Percentiles rank a stretch among this genome's conserved stretches.
These are phyloP conservation scores for Cercospora sp. DNA, from an alignment of 2,329 filamentous ascomycete species.

Conservation along the genomic window DNA sequence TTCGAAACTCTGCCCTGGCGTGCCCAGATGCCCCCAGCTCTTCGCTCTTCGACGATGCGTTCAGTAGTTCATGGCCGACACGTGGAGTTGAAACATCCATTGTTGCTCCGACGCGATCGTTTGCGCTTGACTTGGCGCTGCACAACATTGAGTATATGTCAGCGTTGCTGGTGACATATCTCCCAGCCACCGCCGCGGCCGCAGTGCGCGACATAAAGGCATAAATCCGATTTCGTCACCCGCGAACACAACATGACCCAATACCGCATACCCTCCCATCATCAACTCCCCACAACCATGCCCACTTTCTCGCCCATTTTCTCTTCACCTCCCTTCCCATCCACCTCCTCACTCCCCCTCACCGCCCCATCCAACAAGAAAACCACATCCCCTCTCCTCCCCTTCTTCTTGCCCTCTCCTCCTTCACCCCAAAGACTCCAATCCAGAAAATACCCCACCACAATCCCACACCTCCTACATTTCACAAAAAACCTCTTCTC, in stretches of 20 bases:
- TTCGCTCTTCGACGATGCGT: neutral
- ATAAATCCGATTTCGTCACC: neutral
- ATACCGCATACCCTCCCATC: neutral
- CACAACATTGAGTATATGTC: neutral
- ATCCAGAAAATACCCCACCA: slow-evolving; percentile 64
- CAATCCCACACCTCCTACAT: slow-evolving; percentile 62
- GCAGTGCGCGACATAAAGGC: too few species aligned
- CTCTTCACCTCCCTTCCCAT: neutral
- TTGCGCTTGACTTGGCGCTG: neutral
- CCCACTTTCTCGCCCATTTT: too few species aligned
- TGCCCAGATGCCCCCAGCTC: neutral
- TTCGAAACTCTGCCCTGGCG: neutral
- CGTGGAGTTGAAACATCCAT: neutral
- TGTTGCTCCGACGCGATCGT: neutral
- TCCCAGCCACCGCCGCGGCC: too few species aligned
- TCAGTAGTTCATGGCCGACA: neutral
- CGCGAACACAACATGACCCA: neutral
- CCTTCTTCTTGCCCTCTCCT: slow-evolving; percentile 37
- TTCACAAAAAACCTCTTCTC: slow-evolving; percentile 63
- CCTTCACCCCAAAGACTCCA: slow-evolving; percentile 49
- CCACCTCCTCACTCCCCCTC: slow-evolving; percentile 59
- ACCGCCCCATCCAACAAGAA: slow-evolving; percentile 64
- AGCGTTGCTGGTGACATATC: neutral
- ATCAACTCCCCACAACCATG: slow-evolving; percentile 2
- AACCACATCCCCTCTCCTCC: slow-evolving; percentile 52